Evolutionary conservation across 371 early-diverging fungal species (phyloP).

Genomic region (Rhizomucor miehei): DNA sequence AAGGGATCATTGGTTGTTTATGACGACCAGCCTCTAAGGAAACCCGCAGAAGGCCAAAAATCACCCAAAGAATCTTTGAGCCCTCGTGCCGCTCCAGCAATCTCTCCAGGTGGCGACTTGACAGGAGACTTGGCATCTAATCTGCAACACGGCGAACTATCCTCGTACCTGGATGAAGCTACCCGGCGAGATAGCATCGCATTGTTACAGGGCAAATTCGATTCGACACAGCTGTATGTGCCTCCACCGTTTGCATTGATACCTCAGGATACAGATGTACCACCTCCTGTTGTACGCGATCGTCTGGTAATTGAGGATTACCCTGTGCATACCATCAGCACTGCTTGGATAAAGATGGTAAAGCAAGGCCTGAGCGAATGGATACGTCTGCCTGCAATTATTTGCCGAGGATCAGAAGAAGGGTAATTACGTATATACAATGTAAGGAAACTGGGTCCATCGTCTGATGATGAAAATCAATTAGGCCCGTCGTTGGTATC

Average conservation of each 20-base stretch:
- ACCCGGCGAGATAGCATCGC: slow-evolving; percentile 27
- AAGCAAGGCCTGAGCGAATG: slow-evolving; percentile 70
- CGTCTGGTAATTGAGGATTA: slow-evolving; percentile 64
- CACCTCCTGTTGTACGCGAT: slow-evolving; percentile 65
- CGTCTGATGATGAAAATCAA: background rate
- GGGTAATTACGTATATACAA: slow-evolving; percentile 27
- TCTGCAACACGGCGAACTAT: slow-evolving; percentile 7
- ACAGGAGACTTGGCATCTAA: slow-evolving; percentile 21
- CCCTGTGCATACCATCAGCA: slow-evolving; percentile 58
- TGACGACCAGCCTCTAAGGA: slow-evolving; percentile 52
- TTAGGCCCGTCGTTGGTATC: slow-evolving; percentile 34
- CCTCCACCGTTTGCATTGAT: slow-evolving; percentile 51
- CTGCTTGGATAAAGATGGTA: slow-evolving; percentile 75
- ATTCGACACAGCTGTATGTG: slow-evolving; percentile 52
- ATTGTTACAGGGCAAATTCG: slow-evolving; percentile 34
- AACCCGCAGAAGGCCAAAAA: slow-evolving; percentile 24
- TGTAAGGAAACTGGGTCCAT: background rate
- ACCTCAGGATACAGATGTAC: slow-evolving; percentile 60
- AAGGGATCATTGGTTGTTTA: slow-evolving; percentile 63
- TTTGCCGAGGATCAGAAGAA: slow-evolving; percentile 62
- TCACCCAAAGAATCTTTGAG: slow-evolving; percentile 18
- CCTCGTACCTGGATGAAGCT: slow-evolving; percentile 6
- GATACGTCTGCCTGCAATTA: slow-evolving; percentile 65
- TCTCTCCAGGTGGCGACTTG: slow-evolving; percentile 16
- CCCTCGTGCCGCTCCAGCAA: slow-evolving; percentile 24